These are phyloP conservation scores for Astraeus odoratus DNA, from an alignment of 768 basidiomycete species.

Conservation along the genomic window DNA sequence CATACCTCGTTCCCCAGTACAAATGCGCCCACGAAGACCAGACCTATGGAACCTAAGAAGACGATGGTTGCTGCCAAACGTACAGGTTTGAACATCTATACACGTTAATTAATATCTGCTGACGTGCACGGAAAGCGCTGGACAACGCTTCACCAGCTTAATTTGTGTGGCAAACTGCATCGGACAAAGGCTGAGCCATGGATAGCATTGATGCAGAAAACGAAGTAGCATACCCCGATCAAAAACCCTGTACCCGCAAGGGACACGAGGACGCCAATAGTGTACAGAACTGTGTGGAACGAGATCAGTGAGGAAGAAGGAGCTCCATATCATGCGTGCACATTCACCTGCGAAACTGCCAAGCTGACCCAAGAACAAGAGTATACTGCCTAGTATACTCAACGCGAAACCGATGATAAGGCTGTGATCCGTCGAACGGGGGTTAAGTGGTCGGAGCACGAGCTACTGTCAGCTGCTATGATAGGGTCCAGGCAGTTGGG, in stretches of 20 bases:
- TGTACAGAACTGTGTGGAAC: slow-evolving; percentile 60
- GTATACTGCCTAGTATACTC: slow-evolving; percentile 70
- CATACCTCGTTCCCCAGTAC: slow-evolving; percentile 61
- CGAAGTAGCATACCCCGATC: slow-evolving; percentile 61
- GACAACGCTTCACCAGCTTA: slow-evolving; percentile 52
- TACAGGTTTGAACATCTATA: slow-evolving; percentile 91
- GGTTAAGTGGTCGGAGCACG: background rate
- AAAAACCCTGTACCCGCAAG: slow-evolving; percentile 88
- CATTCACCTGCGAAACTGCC: slow-evolving; percentile 71
- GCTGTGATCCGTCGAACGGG: slow-evolving; percentile 34
- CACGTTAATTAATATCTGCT: background rate
- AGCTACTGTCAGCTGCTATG: background rate
- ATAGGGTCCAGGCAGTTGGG: background rate
- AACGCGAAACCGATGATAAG: slow-evolving; percentile 68
- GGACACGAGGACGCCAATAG: slow-evolving; percentile 73
- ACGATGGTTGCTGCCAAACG: slow-evolving; percentile 76
- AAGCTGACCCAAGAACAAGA: slow-evolving; percentile 67
- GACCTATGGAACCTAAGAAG: slow-evolving; percentile 69
- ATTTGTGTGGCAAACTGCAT: slow-evolving; percentile 69
- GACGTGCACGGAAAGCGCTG: background rate
- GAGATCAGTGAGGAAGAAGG: slow-evolving; percentile 5
- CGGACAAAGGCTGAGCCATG: slow-evolving; percentile 3
- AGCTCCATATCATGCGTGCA: background rate
- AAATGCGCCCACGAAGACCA: slow-evolving; percentile 85
- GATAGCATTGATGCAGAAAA: background rate